Evolutionary conservation across 345 rosid species (phyloP), one percentile per base, ranked within the genome.

Genomic region (Isatis tinctoria): DNA sequence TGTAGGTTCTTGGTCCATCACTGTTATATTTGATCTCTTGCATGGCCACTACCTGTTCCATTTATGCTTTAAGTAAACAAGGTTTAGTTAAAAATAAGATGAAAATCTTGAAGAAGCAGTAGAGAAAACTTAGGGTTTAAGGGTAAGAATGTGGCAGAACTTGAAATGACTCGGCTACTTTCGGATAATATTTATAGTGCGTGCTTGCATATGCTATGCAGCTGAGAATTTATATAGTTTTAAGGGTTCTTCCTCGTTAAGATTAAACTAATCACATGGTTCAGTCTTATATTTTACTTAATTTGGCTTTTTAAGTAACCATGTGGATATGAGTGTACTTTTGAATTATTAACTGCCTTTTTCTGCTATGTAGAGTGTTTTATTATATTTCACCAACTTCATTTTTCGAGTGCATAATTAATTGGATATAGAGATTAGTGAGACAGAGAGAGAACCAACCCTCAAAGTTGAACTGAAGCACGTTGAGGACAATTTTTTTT

Each of bases 21-120:
- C 80, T 82, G 65, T 76, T 77, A 35, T 79, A 76, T 60, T 52
- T 77, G 48, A 70, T 40, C 54, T 75, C 76, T 49, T 76, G 79
- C 70, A 80, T 70, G 44, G 74, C 41, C 47, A 69, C 36, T 22
- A 18, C 10, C 6, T 60, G 60, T 53, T 78, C 82, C 81, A 76
- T 80, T 44, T 13, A 24, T 26, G 14, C 13, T 60, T 35, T 48
- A 36, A 37, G 4, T 24, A 24, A 26, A 37, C 1, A 57, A 44
- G 26, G 26, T 70, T 57, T 32, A 9, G 44, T 20, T 53, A 22
- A 54, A 54, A 69, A 53, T 37, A 37, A 58, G 33, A 69, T 20
- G 44, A 1, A 10, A 36, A 35, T 60, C 17, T 60, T 60, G 60
- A 70, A 10, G 60, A n/a, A 48, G 37, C 3, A 35, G 11, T 16